A percentile compares a stretch with the other conserved stretches of the same genome.
Conservation (phyloP, 1,284 basidiomycete species). For the Microbotryomycetes sp. region DNA sequence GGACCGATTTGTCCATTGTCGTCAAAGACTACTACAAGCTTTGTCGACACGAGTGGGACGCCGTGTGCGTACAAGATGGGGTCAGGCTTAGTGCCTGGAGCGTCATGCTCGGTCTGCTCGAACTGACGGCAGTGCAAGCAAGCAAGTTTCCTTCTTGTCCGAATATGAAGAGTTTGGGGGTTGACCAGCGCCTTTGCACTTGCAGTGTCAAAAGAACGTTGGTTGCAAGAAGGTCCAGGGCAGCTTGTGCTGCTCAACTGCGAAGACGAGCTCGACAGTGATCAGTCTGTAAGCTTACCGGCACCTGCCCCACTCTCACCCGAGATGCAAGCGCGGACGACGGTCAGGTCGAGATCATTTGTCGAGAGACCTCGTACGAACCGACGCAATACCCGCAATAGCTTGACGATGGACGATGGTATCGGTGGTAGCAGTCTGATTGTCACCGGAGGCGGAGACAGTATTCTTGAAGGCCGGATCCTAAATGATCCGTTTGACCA, state of each 20-base stretch:
- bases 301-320: not conserved
- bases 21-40: slow-evolving; percentile 11
- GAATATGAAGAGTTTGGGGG: no score
- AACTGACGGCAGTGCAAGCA: slow-evolving; percentile 15
- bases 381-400: slow-evolving; percentile 2
- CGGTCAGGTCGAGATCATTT: not conserved
- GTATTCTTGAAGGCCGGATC: slow-evolving; percentile 18
- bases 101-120: slow-evolving; percentile 4
- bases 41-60: slow-evolving; percentile 24
- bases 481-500: slow-evolving; percentile 2
- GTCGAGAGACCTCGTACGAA: not conserved
- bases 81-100: slow-evolving; percentile 1
- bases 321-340: not conserved
- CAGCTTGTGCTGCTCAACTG: slow-evolving; percentile 12
- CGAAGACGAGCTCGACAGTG: not conserved
- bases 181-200: no score
- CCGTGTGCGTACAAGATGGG: slow-evolving; percentile 16
- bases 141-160: slow-evolving; percentile 7
- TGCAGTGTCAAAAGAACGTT: slow-evolving; percentile 15
- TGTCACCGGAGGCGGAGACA: slow-evolving; percentile 10
- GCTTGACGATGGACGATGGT: slow-evolving; percentile 1
- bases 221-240: slow-evolving; percentile 14
- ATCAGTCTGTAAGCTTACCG: not conserved
- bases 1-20: slow-evolving; percentile 16
- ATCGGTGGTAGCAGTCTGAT: slow-evolving; percentile 19